Conservation (phyloP, 2,329 filamentous ascomycete species). For the Fusarium equiseti region DNA sequence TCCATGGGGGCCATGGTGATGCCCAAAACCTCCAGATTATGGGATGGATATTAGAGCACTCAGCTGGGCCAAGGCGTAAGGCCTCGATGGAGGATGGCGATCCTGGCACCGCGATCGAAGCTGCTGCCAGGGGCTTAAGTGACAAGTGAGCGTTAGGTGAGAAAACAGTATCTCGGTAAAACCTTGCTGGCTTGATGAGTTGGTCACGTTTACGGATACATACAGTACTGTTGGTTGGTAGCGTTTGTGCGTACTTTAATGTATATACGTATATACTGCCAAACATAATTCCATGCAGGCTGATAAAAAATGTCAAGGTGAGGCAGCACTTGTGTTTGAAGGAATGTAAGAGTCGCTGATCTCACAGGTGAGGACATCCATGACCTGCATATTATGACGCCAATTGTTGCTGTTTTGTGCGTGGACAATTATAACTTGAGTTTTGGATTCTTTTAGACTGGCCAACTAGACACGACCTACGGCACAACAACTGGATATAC, state of each 20-base stretch:
- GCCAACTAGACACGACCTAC: not conserved
- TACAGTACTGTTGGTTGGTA: not conserved
- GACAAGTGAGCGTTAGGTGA: not conserved
- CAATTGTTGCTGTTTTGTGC: slow-evolving; percentile 1
- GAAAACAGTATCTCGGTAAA: slow-evolving; percentile 1
- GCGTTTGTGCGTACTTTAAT: not conserved
- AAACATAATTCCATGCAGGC: not conserved
- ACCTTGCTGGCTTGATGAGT: not conserved
- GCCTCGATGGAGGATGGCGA: slow-evolving; percentile 25
- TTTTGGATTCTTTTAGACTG: not conserved
- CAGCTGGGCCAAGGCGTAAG: slow-evolving; percentile 18
- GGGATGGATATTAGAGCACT: slow-evolving; percentile 2
- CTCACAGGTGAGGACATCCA: not conserved
- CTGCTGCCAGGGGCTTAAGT: slow-evolving; percentile 1
- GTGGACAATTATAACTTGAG: not conserved
- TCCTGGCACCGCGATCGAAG: slow-evolving; percentile 16
- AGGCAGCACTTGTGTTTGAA: slow-evolving; percentile 2
- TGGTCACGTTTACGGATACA: not conserved
- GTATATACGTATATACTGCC: not conserved
- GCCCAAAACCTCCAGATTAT: slow-evolving; percentile 17
- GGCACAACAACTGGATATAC: not conserved
- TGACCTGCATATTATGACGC: slow-evolving; percentile 3
- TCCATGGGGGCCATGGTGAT: slow-evolving; percentile 18
- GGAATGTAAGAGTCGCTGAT: slow-evolving; percentile 3
- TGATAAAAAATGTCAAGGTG: not conserved